phyloP scores from a whole-genome alignment of 1,139 yeast species.

The Debaryomyces robertsiae region DNA sequence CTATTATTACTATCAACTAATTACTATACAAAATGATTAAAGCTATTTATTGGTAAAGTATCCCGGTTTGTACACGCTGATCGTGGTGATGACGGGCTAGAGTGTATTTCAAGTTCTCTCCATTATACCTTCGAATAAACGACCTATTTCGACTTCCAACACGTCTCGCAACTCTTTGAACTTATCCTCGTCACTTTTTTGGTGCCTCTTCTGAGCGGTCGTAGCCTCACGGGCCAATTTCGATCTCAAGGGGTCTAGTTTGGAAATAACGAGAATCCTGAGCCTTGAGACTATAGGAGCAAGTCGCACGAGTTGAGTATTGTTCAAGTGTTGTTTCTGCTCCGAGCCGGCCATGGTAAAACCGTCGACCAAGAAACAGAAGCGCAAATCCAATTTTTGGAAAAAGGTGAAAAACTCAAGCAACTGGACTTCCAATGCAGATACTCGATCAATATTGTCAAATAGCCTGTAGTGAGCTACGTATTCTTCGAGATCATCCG shows the following conservation, averaged over 20 bases:
- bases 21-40: slow-evolving; percentile 2
- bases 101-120: slow-evolving; percentile 25
- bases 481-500: slow-evolving; percentile 71
- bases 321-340: slow-evolving; percentile 25
- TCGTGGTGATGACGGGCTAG: background rate
- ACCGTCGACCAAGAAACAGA: slow-evolving; percentile 47
- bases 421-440: slow-evolving; percentile 20
- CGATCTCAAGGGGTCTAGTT: slow-evolving; percentile 19
- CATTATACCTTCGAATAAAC: slow-evolving; percentile 43
- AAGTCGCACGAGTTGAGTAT: slow-evolving; percentile 51
- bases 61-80: slow-evolving; percentile 8
- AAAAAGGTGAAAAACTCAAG: slow-evolving; percentile 39
- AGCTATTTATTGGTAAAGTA: background rate
- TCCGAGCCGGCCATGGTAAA: slow-evolving; percentile 17
- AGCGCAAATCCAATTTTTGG: slow-evolving; percentile 45
- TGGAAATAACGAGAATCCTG: slow-evolving; percentile 36
- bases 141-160: slow-evolving; percentile 38
- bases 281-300: slow-evolving; percentile 50
- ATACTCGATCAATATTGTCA: slow-evolving; percentile 17
- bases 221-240: slow-evolving; percentile 10
- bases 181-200: slow-evolving; percentile 7
- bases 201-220: background rate
- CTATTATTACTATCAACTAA: background rate
- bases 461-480: slow-evolving; percentile 44
- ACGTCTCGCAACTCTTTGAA: slow-evolving; percentile 25